Percentiles rank a stretch among this genome's conserved stretches.
phyloP scores from a whole-genome alignment of 345 rosid genomes.

The Citrus cavaleriei region DNA sequence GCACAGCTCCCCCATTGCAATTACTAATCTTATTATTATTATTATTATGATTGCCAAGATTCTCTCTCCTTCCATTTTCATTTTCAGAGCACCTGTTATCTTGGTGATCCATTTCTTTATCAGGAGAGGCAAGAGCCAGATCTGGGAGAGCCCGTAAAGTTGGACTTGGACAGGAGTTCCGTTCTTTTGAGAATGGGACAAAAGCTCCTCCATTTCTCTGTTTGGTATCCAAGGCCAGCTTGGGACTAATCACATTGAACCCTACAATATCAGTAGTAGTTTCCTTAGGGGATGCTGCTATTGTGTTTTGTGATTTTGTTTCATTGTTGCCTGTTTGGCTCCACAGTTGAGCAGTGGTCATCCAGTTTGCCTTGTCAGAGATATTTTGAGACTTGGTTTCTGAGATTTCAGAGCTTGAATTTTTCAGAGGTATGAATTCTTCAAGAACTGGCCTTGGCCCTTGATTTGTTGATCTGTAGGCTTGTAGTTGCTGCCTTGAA shows the following conservation, averaged over 20 bases:
- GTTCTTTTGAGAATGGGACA: slow-evolving; percentile 85
- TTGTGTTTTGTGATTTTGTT: slow-evolving; percentile 33
- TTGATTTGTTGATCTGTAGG: slow-evolving; percentile 57
- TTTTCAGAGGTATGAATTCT: slow-evolving; percentile 92
- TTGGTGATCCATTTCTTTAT: slow-evolving; percentile 35
- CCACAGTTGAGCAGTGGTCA: slow-evolving; percentile 96
- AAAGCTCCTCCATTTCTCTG: slow-evolving; percentile 87
- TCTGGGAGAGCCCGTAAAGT: slow-evolving; percentile 46
- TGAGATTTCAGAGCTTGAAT: slow-evolving; percentile 32
- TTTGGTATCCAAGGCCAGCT: slow-evolving; percentile 53
- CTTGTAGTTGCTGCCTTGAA: slow-evolving; percentile 78
- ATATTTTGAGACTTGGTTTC: slow-evolving; percentile 32
- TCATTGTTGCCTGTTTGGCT: slow-evolving; percentile 59
- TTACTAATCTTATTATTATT: slow-evolving; percentile 9
- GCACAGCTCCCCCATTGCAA: slow-evolving; percentile 14
- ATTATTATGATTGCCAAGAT: slow-evolving; percentile 9
- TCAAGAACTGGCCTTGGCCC: slow-evolving; percentile 70
- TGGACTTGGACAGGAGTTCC: slow-evolving; percentile 37
- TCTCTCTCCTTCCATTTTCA: slow-evolving; percentile 39
- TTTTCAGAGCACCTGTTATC: slow-evolving; percentile 46
- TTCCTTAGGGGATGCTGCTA: slow-evolving; percentile 34
- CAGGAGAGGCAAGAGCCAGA: slow-evolving; percentile 51
- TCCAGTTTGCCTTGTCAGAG: slow-evolving; percentile 75
- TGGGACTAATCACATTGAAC: slow-evolving; percentile 48
- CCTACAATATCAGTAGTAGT: slow-evolving; percentile 28